Percentiles rank a stretch among this genome's conserved stretches.
Evolutionary conservation across 148 eudicot genomes (phyloP).

Genomic region (Rhododendron griersonianum): DNA sequence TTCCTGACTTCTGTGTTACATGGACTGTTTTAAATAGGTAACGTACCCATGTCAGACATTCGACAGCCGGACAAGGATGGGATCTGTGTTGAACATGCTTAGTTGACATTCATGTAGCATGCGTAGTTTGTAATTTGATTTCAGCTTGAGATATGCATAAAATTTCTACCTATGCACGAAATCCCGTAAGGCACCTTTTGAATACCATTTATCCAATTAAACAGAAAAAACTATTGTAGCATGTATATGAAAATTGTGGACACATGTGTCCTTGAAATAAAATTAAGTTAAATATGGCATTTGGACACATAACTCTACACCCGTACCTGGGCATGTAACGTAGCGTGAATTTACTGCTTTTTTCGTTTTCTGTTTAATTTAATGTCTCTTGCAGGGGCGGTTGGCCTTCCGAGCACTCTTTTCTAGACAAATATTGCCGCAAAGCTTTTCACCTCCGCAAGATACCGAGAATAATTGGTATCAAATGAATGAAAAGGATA

Average conservation of each 20-base stretch:
- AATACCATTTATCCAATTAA: not conserved
- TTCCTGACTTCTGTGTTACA: not conserved
- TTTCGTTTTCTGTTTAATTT: not conserved
- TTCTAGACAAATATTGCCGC: conserved; percentile 72
- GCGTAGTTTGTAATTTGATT: not conserved
- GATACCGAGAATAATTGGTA: conserved; percentile 21
- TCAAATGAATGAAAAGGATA: conserved; percentile 23
- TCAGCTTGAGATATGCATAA: not conserved
- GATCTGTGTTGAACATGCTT: not conserved
- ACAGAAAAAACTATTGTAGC: not conserved
- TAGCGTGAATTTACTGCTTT: not conserved
- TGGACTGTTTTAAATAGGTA: not conserved
- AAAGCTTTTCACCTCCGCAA: conserved; percentile 76
- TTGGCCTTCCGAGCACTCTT: conserved; percentile 83
- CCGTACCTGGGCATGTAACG: not conserved
- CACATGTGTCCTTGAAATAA: not conserved
- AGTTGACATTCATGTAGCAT: not conserved
- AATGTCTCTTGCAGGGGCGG: conserved; percentile 58
- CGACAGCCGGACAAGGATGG: not conserved
- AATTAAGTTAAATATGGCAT: not conserved
- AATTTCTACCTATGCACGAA: not conserved
- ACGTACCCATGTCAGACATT: not conserved
- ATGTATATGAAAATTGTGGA: not conserved
- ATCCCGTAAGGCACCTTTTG: not conserved
- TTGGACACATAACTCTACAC: not conserved